Evolutionary conservation across 768 basidiomycete genomes (phyloP), one percentile per base, ranked within the genome.

Genomic region (Tulasnella sp.): DNA sequence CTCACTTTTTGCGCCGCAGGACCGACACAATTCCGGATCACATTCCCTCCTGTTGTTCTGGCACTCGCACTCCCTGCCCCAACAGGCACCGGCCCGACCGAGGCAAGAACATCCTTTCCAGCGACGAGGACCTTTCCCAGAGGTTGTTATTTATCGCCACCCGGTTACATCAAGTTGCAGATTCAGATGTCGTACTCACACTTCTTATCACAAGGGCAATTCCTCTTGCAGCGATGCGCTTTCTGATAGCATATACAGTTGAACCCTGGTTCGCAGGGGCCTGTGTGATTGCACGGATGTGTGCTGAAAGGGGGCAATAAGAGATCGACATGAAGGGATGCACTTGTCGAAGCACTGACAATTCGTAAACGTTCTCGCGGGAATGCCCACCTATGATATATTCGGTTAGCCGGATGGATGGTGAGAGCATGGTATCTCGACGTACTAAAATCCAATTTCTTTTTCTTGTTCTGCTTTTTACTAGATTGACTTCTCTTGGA

Each of bases 1-100:
- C 70, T 37, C 13, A 73, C 75, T 51, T 40, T 69, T 67, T 0
- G 75, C 48, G 79, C 85, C 83, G 81, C 91, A 91, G 16, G 84
- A 84, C 15, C 81, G 7, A 79, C 92, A 93, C 11, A 92, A 78
- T 46, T 89, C 89, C 3, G 91, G 91, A 82, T 92, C 91, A 78
- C 92, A 93, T 82, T 93, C 92, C 46, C 89, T 85, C 11, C 84
- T 81, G 0, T 86, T 84, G 29, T 80, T 82, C 72, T 83, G 85
- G 81, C 92, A 93, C 11, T 87, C 86, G 80, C 92, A 93, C 5
- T 83, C 83, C 18, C 81, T 80, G 2, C 83, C 86, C n/a, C 82
- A 82, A 83, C 85, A 89, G 26, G 80, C 80, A 74, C 80, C 82
- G 26, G 76, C 78, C 3, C 81, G 80, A 57, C 79, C 83, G 9